Conservation (phyloP, 2,329 filamentous ascomycete species). For the Nemania bipapillata region DNA sequence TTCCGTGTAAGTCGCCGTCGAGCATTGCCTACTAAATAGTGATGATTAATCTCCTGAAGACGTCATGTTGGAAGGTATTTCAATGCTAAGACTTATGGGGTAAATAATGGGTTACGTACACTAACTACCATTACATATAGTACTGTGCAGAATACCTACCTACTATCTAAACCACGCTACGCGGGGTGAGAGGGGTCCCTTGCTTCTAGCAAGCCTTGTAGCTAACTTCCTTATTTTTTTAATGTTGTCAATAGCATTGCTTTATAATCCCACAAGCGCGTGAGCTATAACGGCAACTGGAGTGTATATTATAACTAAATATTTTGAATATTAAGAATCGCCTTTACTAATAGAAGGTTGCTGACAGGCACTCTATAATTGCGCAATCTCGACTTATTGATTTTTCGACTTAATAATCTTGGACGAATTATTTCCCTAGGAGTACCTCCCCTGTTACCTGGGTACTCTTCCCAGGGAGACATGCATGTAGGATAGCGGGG, state of each 20-base stretch:
- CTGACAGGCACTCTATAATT: neutral
- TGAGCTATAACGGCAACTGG: neutral
- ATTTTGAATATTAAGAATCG: neutral
- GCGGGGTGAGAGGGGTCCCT: too few relatives aligned
- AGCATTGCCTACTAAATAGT: neutral
- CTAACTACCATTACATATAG: too few relatives aligned
- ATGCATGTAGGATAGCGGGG: conserved; percentile 20
- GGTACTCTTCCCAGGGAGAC: neutral
- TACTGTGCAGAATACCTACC: too few relatives aligned
- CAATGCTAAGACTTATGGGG: conserved; percentile 4
- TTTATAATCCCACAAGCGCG: neutral
- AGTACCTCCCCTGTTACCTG: neutral
- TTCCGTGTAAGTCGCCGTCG: conserved; percentile 22
- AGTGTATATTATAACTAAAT: neutral
- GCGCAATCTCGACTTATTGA: neutral
- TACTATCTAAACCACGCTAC: too few relatives aligned
- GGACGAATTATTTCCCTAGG: neutral
- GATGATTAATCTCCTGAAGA: neutral
- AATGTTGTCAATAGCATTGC: neutral
- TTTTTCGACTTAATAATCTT: neutral
- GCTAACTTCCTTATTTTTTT: neutral
- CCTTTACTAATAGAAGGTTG: neutral
- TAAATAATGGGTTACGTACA: conserved; percentile 1
- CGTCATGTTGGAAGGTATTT: neutral
- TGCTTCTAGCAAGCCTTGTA: too few relatives aligned